These are phyloP conservation scores for Saccharomycopsis lassenensis DNA, from an alignment of 805 yeast genomes.

Conservation along the genomic window DNA sequence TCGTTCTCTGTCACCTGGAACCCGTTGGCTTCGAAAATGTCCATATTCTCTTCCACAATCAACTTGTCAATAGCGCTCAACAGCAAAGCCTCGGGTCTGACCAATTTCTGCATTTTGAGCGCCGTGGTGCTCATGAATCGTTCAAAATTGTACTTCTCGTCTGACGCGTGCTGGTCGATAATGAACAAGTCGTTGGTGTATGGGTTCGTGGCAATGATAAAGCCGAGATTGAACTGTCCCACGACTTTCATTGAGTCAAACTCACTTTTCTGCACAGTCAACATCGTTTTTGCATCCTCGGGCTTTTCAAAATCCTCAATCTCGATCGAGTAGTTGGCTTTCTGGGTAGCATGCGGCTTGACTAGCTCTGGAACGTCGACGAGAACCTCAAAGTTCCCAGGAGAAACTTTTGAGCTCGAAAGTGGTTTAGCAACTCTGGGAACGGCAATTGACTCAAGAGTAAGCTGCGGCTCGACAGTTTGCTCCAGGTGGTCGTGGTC, in stretches of 20 bases:
- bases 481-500: too few relatives aligned
- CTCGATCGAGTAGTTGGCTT: slow-evolving; percentile 15
- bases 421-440: too few relatives aligned
- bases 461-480: too few relatives aligned
- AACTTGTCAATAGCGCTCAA: slow-evolving; percentile 73
- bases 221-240: slow-evolving; percentile 95
- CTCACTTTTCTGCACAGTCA: slow-evolving; percentile 60
- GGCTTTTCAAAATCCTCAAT: slow-evolving; percentile 35
- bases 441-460: too few relatives aligned
- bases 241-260: slow-evolving; percentile 65
- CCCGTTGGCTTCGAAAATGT: slow-evolving; percentile 63
- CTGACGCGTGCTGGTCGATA: slow-evolving; percentile 96
- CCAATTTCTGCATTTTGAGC: slow-evolving; percentile 62
- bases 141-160: slow-evolving; percentile 90
- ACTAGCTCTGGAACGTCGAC: background rate
- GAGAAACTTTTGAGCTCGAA: too few relatives aligned
- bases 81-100: slow-evolving; percentile 45
- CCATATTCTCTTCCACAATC: slow-evolving; percentile 47
- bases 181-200: slow-evolving; percentile 57
- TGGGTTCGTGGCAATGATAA: slow-evolving; percentile 62
- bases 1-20: slow-evolving; percentile 47
- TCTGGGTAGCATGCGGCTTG: background rate
- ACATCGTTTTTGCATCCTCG: slow-evolving; percentile 46
- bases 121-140: slow-evolving; percentile 41
- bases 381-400: background rate